These are phyloP conservation scores for Solanum paucissectum DNA, from an alignment of 257 asterid species.

Conservation along the genomic window DNA sequence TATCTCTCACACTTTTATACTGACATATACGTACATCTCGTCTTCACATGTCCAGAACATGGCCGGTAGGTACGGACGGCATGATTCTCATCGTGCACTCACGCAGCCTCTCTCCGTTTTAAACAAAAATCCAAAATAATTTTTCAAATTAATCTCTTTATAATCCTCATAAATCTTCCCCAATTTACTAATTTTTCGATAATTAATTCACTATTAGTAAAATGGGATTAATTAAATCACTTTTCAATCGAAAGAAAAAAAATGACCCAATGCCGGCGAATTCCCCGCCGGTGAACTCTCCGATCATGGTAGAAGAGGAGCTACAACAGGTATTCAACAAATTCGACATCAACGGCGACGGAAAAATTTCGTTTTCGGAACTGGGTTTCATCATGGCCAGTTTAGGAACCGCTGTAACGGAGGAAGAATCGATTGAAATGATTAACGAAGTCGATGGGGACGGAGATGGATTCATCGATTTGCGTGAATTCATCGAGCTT, in stretches of 20 bases:
- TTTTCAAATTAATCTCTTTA: not conserved
- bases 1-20: too few species aligned
- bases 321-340: conserved; percentile 63
- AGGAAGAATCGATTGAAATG: conserved; percentile 46
- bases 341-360: conserved; percentile 79
- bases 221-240: conserved; percentile 40
- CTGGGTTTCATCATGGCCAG: conserved; percentile 53
- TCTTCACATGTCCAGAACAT: too few species aligned
- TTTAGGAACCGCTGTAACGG: conserved; percentile 43
- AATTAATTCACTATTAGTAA: not conserved
- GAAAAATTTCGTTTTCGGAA: conserved; percentile 53
- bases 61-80: not conserved
- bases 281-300: conserved; percentile 22
- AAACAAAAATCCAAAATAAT: not conserved
- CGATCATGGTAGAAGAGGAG: conserved; percentile 49
- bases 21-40: too few species aligned
- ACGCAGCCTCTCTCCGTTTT: not conserved
- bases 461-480: conserved; percentile 73
- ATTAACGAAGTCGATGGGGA: conserved; percentile 69
- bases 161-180: not conserved
- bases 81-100: not conserved
- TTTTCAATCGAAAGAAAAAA: conserved; percentile 46
- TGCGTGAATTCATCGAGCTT: conserved; percentile 53
- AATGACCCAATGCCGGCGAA: conserved; percentile 5
- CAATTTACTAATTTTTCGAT: not conserved